Evolutionary conservation across 2,329 filamentous ascomycete genomes (phyloP).

Genomic region (Coniochaeta hoffmannii): DNA sequence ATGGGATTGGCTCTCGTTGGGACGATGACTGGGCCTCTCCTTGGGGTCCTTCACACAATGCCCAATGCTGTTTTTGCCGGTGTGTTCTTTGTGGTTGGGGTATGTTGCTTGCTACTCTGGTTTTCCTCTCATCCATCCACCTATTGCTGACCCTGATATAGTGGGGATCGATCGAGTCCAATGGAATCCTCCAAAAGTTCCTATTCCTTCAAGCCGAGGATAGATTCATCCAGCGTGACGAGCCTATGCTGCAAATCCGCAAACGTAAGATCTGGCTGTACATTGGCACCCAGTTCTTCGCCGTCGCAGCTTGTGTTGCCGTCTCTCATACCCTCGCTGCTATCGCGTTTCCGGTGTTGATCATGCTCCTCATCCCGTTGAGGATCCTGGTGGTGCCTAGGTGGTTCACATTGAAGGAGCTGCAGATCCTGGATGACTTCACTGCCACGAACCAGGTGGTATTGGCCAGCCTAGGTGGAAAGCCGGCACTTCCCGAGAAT

Average conservation of each 20-base stretch:
- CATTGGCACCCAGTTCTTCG: constrained; percentile 40
- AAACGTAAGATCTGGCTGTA: constrained; percentile 40
- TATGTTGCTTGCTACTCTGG: too few relatives aligned
- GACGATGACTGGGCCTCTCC: constrained; percentile 48
- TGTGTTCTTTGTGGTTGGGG: constrained; percentile 51
- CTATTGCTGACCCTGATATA: too few relatives aligned
- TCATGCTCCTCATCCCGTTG: constrained; percentile 47
- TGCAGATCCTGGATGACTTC: constrained; percentile 42
- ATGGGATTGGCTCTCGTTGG: constrained; percentile 47
- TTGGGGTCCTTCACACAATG: constrained; percentile 45
- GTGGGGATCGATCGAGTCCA: constrained; percentile 40
- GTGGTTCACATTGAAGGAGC: constrained; percentile 40
- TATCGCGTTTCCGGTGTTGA: constrained; percentile 51
- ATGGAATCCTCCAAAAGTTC: constrained; percentile 44
- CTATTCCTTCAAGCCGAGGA: constrained; percentile 38
- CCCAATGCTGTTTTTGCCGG: constrained; percentile 46
- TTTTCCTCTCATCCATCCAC: too few relatives aligned
- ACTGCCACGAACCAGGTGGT: constrained; percentile 47
- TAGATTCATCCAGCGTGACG: constrained; percentile 36
- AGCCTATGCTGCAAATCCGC: constrained; percentile 35
- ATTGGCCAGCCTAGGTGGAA: constrained; percentile 42
- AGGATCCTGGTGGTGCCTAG: constrained; percentile 40
- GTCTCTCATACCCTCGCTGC: constrained; percentile 54
- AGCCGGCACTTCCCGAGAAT: too few relatives aligned
- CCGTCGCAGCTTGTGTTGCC: constrained; percentile 45